Percentiles rank a stretch among this genome's conserved stretches.
Conservation (phyloP, 2,329 filamentous ascomycete genomes). For the Fusarium chlamydosporum region DNA sequence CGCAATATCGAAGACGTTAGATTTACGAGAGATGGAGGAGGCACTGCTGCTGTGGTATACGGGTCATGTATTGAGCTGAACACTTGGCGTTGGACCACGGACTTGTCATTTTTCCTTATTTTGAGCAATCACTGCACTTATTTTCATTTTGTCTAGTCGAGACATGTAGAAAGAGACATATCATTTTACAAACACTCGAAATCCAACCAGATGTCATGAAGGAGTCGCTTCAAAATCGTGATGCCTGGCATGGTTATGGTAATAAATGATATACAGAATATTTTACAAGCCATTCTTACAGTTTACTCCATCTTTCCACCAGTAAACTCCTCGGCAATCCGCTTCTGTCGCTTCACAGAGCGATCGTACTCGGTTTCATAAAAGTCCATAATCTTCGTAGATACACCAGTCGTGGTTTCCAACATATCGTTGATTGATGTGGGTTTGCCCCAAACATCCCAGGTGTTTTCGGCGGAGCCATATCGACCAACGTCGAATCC, state of each 20-base stretch:
- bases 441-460: conserved; percentile 65
- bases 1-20: conserved; percentile 7
- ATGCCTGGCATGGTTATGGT: conserved; percentile 41
- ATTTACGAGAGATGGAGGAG: conserved; percentile 10
- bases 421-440: conserved; percentile 63
- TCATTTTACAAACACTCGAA: not conserved
- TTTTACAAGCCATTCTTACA: conserved; percentile 46
- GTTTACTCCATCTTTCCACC: conserved; percentile 68
- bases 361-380: conserved; percentile 59
- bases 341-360: conserved; percentile 67
- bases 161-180: conserved; percentile 19
- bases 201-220: not conserved
- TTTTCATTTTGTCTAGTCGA: conserved; percentile 10
- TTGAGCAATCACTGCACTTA: conserved; percentile 12
- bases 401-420: conserved; percentile 53
- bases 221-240: conserved; percentile 24
- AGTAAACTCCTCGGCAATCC: conserved; percentile 70
- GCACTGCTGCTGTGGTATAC: conserved; percentile 5
- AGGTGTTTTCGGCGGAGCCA: conserved; percentile 64
- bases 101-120: conserved; percentile 1
- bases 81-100: conserved; percentile 36
- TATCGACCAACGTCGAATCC: conserved; percentile 49
- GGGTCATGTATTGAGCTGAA: conserved; percentile 6
- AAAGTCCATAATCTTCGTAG: conserved; percentile 56
- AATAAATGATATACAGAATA: conserved; percentile 48